A percentile compares a stretch with the other conserved stretches of the same genome.
These are phyloP conservation scores for Gentiana macrophylla DNA, from an alignment of 257 asterid genomes.

Conservation along the genomic window DNA sequence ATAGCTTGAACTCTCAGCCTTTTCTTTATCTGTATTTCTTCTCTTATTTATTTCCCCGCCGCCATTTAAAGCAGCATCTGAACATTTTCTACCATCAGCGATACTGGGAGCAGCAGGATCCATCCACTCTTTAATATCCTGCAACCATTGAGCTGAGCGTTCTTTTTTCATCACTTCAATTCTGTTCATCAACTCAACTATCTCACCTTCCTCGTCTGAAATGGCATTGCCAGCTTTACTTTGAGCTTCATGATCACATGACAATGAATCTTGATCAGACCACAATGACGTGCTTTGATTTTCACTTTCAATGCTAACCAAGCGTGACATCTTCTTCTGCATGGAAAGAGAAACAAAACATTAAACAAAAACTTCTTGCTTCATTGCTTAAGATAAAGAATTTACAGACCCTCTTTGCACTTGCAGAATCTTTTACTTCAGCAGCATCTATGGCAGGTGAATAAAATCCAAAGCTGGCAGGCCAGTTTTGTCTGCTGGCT, in stretches of 20 bases:
- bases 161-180: slow-evolving; percentile 74
- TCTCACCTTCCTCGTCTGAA: slow-evolving; percentile 69
- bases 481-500: slow-evolving; percentile 71
- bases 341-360: slow-evolving; percentile 2
- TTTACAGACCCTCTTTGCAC: slow-evolving; percentile 53
- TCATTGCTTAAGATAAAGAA: background rate
- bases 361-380: background rate
- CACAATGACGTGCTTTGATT: slow-evolving; percentile 33
- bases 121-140: slow-evolving; percentile 89
- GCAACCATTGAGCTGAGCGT: slow-evolving; percentile 65
- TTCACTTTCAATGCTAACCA: slow-evolving; percentile 61
- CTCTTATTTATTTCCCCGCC: slow-evolving; percentile 17
- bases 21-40: slow-evolving; percentile 25
- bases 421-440: slow-evolving; percentile 33
- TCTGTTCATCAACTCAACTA: slow-evolving; percentile 60
- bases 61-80: slow-evolving; percentile 13
- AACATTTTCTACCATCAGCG: slow-evolving; percentile 30
- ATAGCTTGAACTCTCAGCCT: slow-evolving; percentile 54
- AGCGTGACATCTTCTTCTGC: slow-evolving; percentile 71
- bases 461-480: slow-evolving; percentile 96
- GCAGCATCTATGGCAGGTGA: slow-evolving; percentile 60
- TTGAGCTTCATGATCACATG: slow-evolving; percentile 51
- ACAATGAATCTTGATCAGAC: slow-evolving; percentile 58
- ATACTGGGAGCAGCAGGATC: slow-evolving; percentile 33
- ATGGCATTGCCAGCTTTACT: slow-evolving; percentile 47